Percentiles rank a stretch among this genome's conserved stretches.
Evolutionary conservation across 2,329 filamentous ascomycete genomes (phyloP).

Genomic region (Penicillium glabrum): DNA sequence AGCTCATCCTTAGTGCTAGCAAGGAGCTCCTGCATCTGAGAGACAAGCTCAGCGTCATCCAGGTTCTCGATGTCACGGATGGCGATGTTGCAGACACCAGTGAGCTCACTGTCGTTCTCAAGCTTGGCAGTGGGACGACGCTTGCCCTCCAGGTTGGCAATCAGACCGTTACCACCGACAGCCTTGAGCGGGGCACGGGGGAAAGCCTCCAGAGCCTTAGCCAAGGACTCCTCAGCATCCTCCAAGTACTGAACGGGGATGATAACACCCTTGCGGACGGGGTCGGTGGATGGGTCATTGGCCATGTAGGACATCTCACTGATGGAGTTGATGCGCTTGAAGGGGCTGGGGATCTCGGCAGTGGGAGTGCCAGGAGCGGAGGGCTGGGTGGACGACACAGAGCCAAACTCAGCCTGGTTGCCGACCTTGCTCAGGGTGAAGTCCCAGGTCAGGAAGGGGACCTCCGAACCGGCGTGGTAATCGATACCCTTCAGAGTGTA

Average conservation of each 20-base stretch:
- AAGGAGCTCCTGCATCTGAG: slow-evolving; percentile 73
- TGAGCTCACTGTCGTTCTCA: slow-evolving; percentile 72
- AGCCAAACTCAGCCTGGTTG: slow-evolving; percentile 77
- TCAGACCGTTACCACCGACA: slow-evolving; percentile 56
- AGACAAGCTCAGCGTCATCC: slow-evolving; percentile 77
- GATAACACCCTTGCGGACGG: slow-evolving; percentile 87
- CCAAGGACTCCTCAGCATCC: slow-evolving; percentile 83
- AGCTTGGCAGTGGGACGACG: slow-evolving; percentile 58
- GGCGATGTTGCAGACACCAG: slow-evolving; percentile 88
- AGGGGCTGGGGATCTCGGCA: slow-evolving; percentile 55
- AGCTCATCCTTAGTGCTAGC: slow-evolving; percentile 82
- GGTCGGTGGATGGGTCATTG: slow-evolving; percentile 68
- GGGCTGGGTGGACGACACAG: slow-evolving; percentile 71
- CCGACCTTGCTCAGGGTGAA: slow-evolving; percentile 93
- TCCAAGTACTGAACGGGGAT: slow-evolving; percentile 92
- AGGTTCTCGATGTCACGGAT: slow-evolving; percentile 82
- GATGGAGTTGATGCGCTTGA: slow-evolving; percentile 88
- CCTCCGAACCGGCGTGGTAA: slow-evolving; percentile 71
- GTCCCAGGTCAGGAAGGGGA: slow-evolving; percentile 88
- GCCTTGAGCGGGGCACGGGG: slow-evolving; percentile 63
- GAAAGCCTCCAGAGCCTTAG: slow-evolving; percentile 81
- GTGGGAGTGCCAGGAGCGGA: slow-evolving; percentile 79
- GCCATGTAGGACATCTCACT: slow-evolving; percentile 92
- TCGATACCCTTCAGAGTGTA: slow-evolving; percentile 88
- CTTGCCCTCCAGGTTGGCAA: slow-evolving; percentile 74